phyloP scores from a whole-genome alignment of 306 rosid genomes.

The Trifolium pratense region DNA sequence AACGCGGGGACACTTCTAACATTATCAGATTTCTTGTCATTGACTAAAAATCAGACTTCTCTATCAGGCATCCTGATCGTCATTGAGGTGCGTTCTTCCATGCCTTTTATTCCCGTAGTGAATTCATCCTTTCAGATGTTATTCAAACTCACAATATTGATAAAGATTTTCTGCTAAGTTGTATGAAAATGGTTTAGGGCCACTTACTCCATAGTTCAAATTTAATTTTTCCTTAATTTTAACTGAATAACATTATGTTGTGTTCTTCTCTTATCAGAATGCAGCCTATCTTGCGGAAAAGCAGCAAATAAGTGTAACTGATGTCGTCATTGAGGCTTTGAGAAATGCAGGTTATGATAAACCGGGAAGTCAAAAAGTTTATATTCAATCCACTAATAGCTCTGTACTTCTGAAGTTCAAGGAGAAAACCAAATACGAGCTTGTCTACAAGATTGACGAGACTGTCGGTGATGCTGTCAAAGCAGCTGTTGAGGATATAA shows the following conservation, averaged over 20 bases:
- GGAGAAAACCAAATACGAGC: slow-evolving; percentile 61
- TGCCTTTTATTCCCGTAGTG: slow-evolving; percentile 4
- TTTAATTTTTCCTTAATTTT: slow-evolving; percentile 23
- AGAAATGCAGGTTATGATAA: slow-evolving; percentile 72
- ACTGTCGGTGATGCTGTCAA: slow-evolving; percentile 49
- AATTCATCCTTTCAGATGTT: slow-evolving; percentile 17
- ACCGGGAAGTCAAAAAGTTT: slow-evolving; percentile 55
- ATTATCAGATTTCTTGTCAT: slow-evolving; percentile 72
- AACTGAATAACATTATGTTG: slow-evolving; percentile 33
- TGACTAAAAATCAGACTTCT: slow-evolving; percentile 68
- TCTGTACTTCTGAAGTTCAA: slow-evolving; percentile 69
- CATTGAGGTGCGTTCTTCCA: slow-evolving; percentile 66
- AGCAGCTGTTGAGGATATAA: slow-evolving; percentile 62
- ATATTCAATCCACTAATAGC: slow-evolving; percentile 80
- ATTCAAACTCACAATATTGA: slow-evolving; percentile 9
- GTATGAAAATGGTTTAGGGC: slow-evolving; percentile 25
- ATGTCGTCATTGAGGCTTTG: slow-evolving; percentile 61
- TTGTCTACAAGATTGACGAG: slow-evolving; percentile 73
- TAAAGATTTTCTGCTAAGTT: slow-evolving; percentile 12
- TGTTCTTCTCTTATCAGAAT: slow-evolving; percentile 57
- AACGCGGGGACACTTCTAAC: slow-evolving; percentile 54
- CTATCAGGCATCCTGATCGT: slow-evolving; percentile 71
- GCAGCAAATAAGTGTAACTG: slow-evolving; percentile 56
- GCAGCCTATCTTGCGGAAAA: slow-evolving; percentile 77
- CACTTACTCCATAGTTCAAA: slow-evolving; percentile 4